A percentile compares a stretch with the other conserved stretches of the same genome.
phyloP scores from a whole-genome alignment of 2,329 filamentous ascomycete genomes.

The Venturia aucupariae region DNA sequence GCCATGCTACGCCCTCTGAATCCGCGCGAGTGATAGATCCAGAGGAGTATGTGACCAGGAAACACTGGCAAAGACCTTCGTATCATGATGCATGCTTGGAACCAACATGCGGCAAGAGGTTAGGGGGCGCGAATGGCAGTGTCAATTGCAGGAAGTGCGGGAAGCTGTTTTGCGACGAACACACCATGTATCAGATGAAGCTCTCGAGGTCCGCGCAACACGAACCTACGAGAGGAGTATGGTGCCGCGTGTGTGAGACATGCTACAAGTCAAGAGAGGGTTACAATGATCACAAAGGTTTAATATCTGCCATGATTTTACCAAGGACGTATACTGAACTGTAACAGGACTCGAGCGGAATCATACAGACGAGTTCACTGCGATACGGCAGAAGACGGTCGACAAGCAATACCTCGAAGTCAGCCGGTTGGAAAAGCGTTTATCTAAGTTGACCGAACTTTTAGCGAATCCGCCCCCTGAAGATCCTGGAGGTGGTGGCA shows the following conservation, averaged over 20 bases:
- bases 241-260: slow-evolving; percentile 96
- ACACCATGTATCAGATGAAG: slow-evolving; percentile 99
- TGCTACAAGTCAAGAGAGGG: slow-evolving; percentile 95
- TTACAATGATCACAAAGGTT: slow-evolving; percentile 77
- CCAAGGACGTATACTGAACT: background rate
- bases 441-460: slow-evolving; percentile 81
- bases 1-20: slow-evolving; percentile 23
- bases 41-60: slow-evolving; percentile 78
- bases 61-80: slow-evolving; percentile 78
- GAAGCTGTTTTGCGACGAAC: slow-evolving; percentile 87
- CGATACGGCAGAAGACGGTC: slow-evolving; percentile 64
- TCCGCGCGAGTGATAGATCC: slow-evolving; percentile 50
- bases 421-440: slow-evolving; percentile 78
- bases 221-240: slow-evolving; percentile 81
- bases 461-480: slow-evolving; percentile 64
- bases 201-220: slow-evolving; percentile 80
- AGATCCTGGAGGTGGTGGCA: slow-evolving; percentile 35
- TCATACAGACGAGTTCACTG: slow-evolving; percentile 61
- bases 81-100: slow-evolving; percentile 77
- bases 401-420: slow-evolving; percentile 83
- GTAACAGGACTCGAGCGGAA: slow-evolving; percentile 52
- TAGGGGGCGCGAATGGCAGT: slow-evolving; percentile 65
- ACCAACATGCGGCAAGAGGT: slow-evolving; percentile 68
- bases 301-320: background rate
- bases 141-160: slow-evolving; percentile 92